These are phyloP conservation scores for Tulasnella sp. DNA, from an alignment of 768 basidiomycete species.

Conservation along the genomic window DNA sequence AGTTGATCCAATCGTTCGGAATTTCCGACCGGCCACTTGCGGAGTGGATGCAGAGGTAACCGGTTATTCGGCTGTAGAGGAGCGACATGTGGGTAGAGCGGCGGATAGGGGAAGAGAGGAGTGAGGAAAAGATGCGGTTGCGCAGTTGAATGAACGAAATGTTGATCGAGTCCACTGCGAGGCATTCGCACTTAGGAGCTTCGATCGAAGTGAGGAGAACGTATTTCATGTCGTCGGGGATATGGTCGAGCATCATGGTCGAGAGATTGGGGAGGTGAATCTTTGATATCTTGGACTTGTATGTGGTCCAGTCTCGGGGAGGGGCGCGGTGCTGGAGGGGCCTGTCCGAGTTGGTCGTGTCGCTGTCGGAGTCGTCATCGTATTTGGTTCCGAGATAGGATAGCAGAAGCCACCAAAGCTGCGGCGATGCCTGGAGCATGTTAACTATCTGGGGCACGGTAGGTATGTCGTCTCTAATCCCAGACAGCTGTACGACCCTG, in stretches of 20 bases:
- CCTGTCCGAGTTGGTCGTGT: background rate
- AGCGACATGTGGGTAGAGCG: background rate
- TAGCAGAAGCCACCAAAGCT: background rate
- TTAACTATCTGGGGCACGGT: background rate
- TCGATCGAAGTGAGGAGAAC: background rate
- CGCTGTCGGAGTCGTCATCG: background rate
- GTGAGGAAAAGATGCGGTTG: background rate
- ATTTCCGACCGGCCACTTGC: background rate
- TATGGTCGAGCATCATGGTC: constrained; percentile 12
- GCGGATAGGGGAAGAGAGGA: background rate
- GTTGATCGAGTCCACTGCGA: background rate
- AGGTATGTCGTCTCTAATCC: background rate
- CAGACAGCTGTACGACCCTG: background rate
- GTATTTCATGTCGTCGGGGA: constrained; percentile 1
- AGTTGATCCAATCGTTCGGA: constrained; percentile 7
- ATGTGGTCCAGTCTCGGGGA: background rate
- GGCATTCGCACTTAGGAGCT: constrained; percentile 3
- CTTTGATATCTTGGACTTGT: background rate
- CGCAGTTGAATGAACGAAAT: background rate
- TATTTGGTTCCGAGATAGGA: constrained; percentile 4
- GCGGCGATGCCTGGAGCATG: background rate
- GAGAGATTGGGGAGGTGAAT: background rate
- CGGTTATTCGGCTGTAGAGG: background rate
- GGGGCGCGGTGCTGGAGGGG: background rate
- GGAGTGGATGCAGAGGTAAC: background rate